phyloP scores from a whole-genome alignment of 1,284 basidiomycete genomes.

The Acaromyces ingoldii region DNA sequence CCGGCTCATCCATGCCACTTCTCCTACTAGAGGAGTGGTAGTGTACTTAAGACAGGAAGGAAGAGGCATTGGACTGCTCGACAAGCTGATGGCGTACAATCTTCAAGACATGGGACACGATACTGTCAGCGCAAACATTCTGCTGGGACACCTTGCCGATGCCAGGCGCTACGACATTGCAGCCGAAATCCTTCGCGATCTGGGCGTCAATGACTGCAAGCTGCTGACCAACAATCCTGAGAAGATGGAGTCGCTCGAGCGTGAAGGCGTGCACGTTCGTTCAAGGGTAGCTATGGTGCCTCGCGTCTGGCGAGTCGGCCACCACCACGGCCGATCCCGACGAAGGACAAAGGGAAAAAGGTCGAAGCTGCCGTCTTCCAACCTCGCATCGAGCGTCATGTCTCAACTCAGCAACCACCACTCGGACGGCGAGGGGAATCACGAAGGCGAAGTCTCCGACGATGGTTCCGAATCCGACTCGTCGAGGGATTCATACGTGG shows the following conservation, averaged over 20 bases:
- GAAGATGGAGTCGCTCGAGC: slow-evolving; percentile 81
- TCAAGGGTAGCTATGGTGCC: slow-evolving; percentile 94
- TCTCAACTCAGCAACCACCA: neutral
- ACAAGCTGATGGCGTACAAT: slow-evolving; percentile 97
- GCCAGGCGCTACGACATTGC: slow-evolving; percentile 90
- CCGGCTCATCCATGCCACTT: slow-evolving; percentile 66
- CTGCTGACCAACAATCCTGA: slow-evolving; percentile 97
- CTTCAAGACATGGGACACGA: slow-evolving; percentile 96
- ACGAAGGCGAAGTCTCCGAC: slow-evolving; percentile 8
- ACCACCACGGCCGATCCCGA: neutral
- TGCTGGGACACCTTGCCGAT: slow-evolving; percentile 91
- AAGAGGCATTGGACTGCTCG: slow-evolving; percentile 91
- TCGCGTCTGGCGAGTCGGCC: slow-evolving; percentile 66
- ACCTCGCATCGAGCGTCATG: neutral
- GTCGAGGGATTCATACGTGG: slow-evolving; percentile 21
- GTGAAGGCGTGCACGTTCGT: slow-evolving; percentile 72
- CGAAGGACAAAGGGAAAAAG: neutral
- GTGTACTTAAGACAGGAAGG: slow-evolving; percentile 97
- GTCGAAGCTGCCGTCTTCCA: no score
- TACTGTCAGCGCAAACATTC: slow-evolving; percentile 91
- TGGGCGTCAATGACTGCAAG: slow-evolving; percentile 67
- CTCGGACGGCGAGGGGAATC: neutral
- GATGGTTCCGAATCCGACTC: slow-evolving; percentile 12
- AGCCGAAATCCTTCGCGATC: slow-evolving; percentile 78
- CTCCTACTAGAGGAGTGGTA: slow-evolving; percentile 65